Base-by-base conservation (phyloP, 371 early-diverging fungal genomes). In the Apophysomyces trapeziformis region DNA sequence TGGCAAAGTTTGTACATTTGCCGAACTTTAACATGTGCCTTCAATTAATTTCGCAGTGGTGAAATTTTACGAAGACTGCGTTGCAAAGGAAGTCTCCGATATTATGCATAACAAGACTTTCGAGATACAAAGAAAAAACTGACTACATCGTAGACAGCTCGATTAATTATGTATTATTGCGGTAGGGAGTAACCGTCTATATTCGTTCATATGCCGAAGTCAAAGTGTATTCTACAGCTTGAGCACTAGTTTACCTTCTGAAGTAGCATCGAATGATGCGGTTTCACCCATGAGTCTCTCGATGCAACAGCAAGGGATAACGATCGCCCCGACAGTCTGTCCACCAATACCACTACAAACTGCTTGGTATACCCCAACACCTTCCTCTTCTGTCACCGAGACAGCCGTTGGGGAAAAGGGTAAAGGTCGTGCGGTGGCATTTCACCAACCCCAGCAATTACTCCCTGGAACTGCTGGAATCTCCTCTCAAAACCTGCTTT, bases 41-140 rank as follows among this genome's bases (percentile, higher is more conserved):
- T 35, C 12, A 35, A 63, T 63, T 4, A 38, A 38, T 5, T 47
- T 58, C 5, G 38, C 63, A 1, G 38, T 63, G 59, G 45, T 68
- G 1, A 63, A 68, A 12, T 68, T 59, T 32, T 63, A 41, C 39
- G 68, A 68, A 21, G 39, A 39, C 5, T 46, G 68, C 8, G 46
- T 38, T 8, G 68, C 68, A 18, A 18, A 57, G 37, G 37, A 46
- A 16, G 14, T 63, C 3, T 16, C 35, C 16, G 47, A 38, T 38
- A 54, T n/a, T n/a, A 7, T 68, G 44, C 57, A 63, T 38, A 56
- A 38, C 4, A 58, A 68, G 18, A 46, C 32, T n/a, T 63, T 32
- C 16, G 39, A 63, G 50, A 63, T 68, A 68, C 26, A 7, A 41
- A n/a, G n/a, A 38, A 47, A 62, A 26, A 62, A 35, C 3, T 16